Evolutionary conservation across 768 basidiomycete genomes (phyloP), one percentile per base, ranked within the genome.

Genomic region (Paxillus involutus): DNA sequence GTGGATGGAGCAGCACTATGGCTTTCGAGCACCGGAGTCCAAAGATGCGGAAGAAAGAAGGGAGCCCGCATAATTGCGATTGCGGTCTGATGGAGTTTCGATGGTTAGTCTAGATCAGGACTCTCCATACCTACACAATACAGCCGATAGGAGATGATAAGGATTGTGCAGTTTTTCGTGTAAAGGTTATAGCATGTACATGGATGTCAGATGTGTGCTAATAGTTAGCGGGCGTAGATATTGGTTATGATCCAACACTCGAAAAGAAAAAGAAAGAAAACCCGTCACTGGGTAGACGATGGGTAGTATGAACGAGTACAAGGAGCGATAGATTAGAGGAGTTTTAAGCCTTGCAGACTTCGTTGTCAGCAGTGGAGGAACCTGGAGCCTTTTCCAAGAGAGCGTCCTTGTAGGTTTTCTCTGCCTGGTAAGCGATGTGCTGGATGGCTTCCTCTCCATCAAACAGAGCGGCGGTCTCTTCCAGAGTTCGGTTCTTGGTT

Each of bases 381-480:
- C 5, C 45, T 47, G 26, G 26, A 26, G 2, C 26, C 26, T 70
- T 73, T 53, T 70, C 66, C 53, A 54, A 48, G 17, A 21, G 14
- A 36, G 46, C 41, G 26, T 52, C 35, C 1, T 65, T 62, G n/a
- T 47, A 46, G 3, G 42, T 46, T 45, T 60, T 46, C 47, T 60
- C 69, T 32, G 63, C 69, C 21, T 56, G 62, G 36, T 59, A 67
- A 3, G 66, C 37, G n/a, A 80, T 73, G 48, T 57, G 61, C 9
- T 70, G 61, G 29, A 78, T 64, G 21, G 75, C 81, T 1, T 82
- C 80, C 11, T 84, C 80, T 39, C 87, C 88, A 60, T 91, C 89
- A 75, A 91, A 91, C 49, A 91, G 67, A 35, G 79, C 85, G 9
- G 88, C 85, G n/a, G 89, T 90, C 75, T 91, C 89, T 68, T 91